Evolutionary conservation across 2,329 filamentous ascomycete species (phyloP).

Genomic region (Fusarium staphyleae): DNA sequence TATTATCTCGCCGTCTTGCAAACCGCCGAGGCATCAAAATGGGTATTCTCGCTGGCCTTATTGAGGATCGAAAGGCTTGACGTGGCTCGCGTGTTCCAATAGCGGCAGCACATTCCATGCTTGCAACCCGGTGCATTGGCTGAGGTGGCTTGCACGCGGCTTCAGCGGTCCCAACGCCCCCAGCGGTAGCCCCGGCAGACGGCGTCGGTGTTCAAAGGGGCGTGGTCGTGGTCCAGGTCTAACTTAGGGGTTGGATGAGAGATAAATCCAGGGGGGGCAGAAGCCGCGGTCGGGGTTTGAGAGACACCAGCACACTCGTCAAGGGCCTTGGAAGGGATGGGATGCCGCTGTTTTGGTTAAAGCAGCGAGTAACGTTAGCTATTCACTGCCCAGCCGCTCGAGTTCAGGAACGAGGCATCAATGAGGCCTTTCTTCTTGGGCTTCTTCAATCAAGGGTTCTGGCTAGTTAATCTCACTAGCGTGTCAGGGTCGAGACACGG

Average conservation of each 20-base stretch:
- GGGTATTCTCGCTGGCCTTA: neutral
- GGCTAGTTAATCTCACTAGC: conserved; percentile 1
- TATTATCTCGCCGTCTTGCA: neutral
- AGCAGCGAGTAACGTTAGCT: neutral
- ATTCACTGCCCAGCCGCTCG: neutral
- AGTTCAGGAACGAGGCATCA: conserved; percentile 31
- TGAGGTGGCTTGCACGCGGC: conserved; percentile 37
- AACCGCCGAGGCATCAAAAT: neutral
- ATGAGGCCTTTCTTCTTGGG: conserved; percentile 14
- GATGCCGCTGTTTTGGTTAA: neutral
- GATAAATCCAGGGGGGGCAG: conserved; percentile 24
- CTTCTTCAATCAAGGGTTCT: conserved; percentile 4
- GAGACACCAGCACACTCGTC: neutral
- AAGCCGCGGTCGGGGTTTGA: conserved; percentile 15
- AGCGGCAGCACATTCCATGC: conserved; percentile 39
- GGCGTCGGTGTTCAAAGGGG: conserved; percentile 16
- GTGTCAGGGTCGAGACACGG: neutral
- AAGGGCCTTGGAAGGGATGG: neutral
- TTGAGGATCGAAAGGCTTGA: conserved; percentile 16
- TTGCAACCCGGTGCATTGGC: conserved; percentile 36
- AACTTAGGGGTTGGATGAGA: conserved; percentile 18
- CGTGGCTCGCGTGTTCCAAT: conserved; percentile 38
- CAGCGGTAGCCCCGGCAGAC: conserved; percentile 22
- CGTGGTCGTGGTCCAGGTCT: conserved; percentile 4
- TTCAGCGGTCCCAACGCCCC: conserved; percentile 37